phyloP scores from a whole-genome alignment of 768 basidiomycete species.

The Pulveroboletus frians region DNA sequence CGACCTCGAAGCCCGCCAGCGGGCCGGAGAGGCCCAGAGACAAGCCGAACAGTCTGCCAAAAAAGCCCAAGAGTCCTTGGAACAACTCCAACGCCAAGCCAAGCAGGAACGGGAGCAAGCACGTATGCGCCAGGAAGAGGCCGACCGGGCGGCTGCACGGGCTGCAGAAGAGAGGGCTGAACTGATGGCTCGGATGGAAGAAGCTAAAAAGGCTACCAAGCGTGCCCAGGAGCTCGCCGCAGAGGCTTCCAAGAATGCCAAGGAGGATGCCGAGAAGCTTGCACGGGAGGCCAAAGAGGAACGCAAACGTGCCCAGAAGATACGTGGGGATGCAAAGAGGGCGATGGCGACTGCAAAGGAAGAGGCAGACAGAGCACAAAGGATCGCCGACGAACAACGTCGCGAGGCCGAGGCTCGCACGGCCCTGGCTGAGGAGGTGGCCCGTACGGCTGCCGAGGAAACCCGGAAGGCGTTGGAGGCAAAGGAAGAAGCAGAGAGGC shows the following conservation, averaged over 20 bases:
- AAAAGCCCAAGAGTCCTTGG: not conserved
- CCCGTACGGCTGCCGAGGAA: constrained; percentile 14
- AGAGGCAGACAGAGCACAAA: not conserved
- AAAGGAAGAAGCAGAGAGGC: constrained; percentile 15
- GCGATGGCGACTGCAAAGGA: not conserved
- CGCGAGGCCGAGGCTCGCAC: not conserved
- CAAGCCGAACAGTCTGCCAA: constrained; percentile 2
- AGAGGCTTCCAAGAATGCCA: not conserved
- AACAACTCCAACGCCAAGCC: not conserved
- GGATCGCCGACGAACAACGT: not conserved
- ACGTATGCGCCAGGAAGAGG: constrained; percentile 3
- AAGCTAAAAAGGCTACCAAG: not conserved
- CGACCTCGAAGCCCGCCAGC: constrained; percentile 1
- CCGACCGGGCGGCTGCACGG: not conserved
- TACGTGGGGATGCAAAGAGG: not conserved
- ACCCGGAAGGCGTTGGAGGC: constrained; percentile 2
- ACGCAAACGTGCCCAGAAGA: not conserved
- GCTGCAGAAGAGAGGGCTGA: not conserved
- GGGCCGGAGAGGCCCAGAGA: constrained; percentile 2
- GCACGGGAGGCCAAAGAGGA: not conserved
- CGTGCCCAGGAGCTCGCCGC: not conserved
- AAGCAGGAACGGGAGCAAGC: constrained; percentile 9
- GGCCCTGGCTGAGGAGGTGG: constrained; percentile 3
- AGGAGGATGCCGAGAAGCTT: not conserved
- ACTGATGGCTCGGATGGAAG: not conserved